These are phyloP conservation scores for Colletotrichum liriopes DNA, from an alignment of 2,329 filamentous ascomycete species.

Conservation along the genomic window DNA sequence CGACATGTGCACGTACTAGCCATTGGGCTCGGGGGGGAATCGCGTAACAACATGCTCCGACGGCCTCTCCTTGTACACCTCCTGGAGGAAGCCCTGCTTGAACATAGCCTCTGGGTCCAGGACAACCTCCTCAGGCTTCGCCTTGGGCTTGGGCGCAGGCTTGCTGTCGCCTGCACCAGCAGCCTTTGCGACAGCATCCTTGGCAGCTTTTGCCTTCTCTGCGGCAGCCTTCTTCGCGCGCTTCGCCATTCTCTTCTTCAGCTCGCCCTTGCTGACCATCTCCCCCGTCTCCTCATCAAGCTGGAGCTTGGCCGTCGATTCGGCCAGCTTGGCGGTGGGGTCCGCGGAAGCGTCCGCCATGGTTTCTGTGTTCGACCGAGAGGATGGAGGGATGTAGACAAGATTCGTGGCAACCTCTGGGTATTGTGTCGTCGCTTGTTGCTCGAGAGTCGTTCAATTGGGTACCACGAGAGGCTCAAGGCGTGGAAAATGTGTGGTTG, in stretches of 20 bases:
- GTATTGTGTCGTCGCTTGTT: background rate
- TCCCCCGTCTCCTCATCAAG: conserved; percentile 77
- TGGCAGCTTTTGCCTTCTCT: conserved; percentile 65
- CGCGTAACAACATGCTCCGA: conserved; percentile 76
- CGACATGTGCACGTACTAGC: conserved; percentile 66
- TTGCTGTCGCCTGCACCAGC: conserved; percentile 48
- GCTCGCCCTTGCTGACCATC: conserved; percentile 75
- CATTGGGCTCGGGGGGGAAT: conserved; percentile 92
- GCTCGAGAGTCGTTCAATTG: conserved; percentile 20
- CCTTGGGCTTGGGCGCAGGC: conserved; percentile 54
- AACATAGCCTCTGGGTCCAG: conserved; percentile 80
- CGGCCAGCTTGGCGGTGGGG: conserved; percentile 66
- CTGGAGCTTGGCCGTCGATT: conserved; percentile 70
- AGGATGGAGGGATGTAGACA: background rate
- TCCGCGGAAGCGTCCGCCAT: conserved; percentile 67
- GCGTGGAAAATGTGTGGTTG: conserved; percentile 28
- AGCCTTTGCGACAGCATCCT: conserved; percentile 52
- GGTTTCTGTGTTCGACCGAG: conserved; percentile 37
- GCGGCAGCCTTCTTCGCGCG: conserved; percentile 70
- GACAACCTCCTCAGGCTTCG: conserved; percentile 60
- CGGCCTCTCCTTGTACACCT: conserved; percentile 80
- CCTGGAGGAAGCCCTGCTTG: conserved; percentile 82
- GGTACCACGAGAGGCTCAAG: conserved; percentile 9
- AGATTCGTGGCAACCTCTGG: fast-evolving
- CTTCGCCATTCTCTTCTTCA: conserved; percentile 74